These are phyloP conservation scores for Puccinia horiana DNA, from an alignment of 1,284 basidiomycete species.

Conservation along the genomic window DNA sequence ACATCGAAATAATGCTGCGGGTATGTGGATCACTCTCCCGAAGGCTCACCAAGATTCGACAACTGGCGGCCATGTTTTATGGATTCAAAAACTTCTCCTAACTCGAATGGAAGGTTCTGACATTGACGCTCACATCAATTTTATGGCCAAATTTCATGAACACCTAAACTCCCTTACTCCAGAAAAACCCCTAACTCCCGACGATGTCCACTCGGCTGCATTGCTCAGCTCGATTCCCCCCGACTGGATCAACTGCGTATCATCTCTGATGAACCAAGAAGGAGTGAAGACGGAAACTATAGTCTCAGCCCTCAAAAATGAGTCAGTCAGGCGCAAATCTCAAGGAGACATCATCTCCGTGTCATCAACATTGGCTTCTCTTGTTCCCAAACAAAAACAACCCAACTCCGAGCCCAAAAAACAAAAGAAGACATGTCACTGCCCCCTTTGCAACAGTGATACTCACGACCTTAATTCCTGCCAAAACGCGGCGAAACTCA, in stretches of 20 bases:
- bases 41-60: constrained; percentile 21
- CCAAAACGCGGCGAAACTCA: background rate
- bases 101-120: background rate
- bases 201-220: constrained; percentile 9
- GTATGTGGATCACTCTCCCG: constrained; percentile 6
- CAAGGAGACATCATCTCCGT: background rate
- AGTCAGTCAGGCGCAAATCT: background rate
- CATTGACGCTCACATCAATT: background rate
- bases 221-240: background rate
- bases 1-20: background rate
- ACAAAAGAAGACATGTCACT: background rate
- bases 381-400: background rate
- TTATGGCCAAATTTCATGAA: background rate
- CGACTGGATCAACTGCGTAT: constrained; percentile 35
- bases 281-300: background rate
- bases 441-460: background rate
- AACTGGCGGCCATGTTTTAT: too few species aligned
- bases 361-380: too few species aligned
- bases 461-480: background rate
- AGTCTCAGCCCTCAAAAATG: constrained; percentile 11
- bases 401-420: background rate
- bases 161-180: background rate
- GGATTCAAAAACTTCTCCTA: background rate
- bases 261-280: constrained; percentile 17
- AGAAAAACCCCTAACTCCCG: constrained; percentile 7